Conservation (phyloP, 495 filamentous ascomycete species). For the Lepidopterella palustris region DNA sequence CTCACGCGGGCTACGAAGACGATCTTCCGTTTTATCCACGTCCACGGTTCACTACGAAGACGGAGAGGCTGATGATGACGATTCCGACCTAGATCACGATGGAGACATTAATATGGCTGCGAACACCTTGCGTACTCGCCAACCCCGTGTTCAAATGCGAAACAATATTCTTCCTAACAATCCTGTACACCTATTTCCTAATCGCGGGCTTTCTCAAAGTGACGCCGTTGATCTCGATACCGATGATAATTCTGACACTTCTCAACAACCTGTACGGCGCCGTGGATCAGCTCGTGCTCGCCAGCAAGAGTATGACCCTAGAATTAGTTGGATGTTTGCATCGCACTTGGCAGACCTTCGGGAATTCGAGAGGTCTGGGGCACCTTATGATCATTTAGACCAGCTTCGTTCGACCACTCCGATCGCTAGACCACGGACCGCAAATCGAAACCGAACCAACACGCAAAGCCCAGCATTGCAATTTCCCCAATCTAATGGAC, state of each 20-base stretch:
- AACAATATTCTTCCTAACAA: slow-evolving; percentile 8
- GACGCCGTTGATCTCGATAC: slow-evolving; percentile 23
- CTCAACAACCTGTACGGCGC: slow-evolving; percentile 6
- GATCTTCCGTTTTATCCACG: slow-evolving; percentile 28
- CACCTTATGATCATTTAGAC: slow-evolving; percentile 21
- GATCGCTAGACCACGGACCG: slow-evolving; percentile 28
- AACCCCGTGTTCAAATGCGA: slow-evolving; percentile 26
- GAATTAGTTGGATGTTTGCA: slow-evolving; percentile 33
- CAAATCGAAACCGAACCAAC: slow-evolving; percentile 24
- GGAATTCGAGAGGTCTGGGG: slow-evolving; percentile 12
- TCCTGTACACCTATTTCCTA: slow-evolving; percentile 10
- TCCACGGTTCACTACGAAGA: slow-evolving; percentile 30
- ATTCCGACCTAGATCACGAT: slow-evolving; percentile 28
- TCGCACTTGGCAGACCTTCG: slow-evolving; percentile 24
- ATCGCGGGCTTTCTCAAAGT: slow-evolving; percentile 15
- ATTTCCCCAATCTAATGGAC: slow-evolving; percentile 13
- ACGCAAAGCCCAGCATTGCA: slow-evolving; percentile 16
- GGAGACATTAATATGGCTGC: slow-evolving; percentile 28
- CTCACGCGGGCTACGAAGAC: slow-evolving; percentile 28
- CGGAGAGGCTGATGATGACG: slow-evolving; percentile 29
- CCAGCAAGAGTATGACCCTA: slow-evolving; percentile 29
- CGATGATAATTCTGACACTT: slow-evolving; percentile 29
- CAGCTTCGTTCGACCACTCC: slow-evolving; percentile 29
- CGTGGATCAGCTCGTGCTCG: slow-evolving; percentile 8
- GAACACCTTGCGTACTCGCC: slow-evolving; percentile 18